Base-by-base conservation (phyloP, 768 basidiomycete genomes). In the Lactarius hengduanensis region DNA sequence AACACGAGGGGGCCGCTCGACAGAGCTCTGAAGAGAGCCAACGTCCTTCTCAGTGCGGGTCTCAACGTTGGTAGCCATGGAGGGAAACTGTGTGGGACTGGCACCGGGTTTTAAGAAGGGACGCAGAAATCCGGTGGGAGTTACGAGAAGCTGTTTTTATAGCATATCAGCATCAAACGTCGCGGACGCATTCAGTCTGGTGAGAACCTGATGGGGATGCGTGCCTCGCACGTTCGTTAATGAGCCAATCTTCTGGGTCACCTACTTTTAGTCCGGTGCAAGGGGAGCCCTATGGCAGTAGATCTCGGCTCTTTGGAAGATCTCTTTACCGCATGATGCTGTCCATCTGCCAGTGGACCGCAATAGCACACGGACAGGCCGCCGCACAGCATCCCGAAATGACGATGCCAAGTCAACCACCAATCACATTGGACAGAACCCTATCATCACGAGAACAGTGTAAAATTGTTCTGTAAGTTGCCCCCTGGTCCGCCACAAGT, bases 151-250 rank as follows among this genome's bases (percentile, higher is more conserved):
- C n/a, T 36, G 34, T 8, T 26, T 63, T 64, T 66, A 68, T 69
- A 64, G 7, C 4, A 22, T 16, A 63, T 57, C 9, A 62, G 32
- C 50, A 30, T 15, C 47, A 13, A 22, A 43, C 5, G 20, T 43
- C 18, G 43, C 18, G 18, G 7, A 43, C 45, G 38, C 38, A 5
- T 47, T 47, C 45, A n/a, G 9, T 4, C 20, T 4, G 45, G 10
- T 47, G n/a, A 22, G 45, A 9, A 22, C 3, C 10, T 3, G n/a
- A 11, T 4, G 45, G 3, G 32, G 15, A 4, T 6, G 10, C 18
- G 58, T 68, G 0, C 59, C 54, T 64, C 66, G 62, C 69, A 69
- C 69, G 69, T 69, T 69, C 59, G 69, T 68, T 1, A 2, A 5
- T 13, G 15, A 36, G 16, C 65, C 65, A 62, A 62, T 53, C 1